Evolutionary conservation across 2,329 filamentous ascomycete species (phyloP).

Genomic region (Calonectria multiphialidica): DNA sequence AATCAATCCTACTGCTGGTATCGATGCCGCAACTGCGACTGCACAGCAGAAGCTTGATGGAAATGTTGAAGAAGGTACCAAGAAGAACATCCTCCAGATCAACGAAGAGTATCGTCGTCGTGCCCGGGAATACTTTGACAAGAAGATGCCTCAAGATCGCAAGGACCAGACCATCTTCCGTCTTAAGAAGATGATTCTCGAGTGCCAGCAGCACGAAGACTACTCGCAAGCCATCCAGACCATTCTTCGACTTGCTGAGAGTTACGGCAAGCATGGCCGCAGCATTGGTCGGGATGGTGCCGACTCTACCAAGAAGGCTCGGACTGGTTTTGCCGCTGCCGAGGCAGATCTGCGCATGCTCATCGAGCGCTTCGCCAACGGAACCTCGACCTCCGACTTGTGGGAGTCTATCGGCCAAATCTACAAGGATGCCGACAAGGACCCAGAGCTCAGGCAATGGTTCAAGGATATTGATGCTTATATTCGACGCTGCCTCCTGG

Average conservation of each 20-base stretch:
- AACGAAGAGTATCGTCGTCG: slow-evolving; percentile 59
- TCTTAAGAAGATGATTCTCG: slow-evolving; percentile 96
- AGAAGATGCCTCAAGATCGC: slow-evolving; percentile 92
- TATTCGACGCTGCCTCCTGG: slow-evolving; percentile 84
- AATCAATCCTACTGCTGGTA: slow-evolving; percentile 58
- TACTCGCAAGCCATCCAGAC: slow-evolving; percentile 94
- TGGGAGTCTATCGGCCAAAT: slow-evolving; percentile 87
- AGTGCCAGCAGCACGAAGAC: slow-evolving; percentile 95
- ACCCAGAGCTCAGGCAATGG: slow-evolving; percentile 90
- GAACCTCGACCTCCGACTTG: slow-evolving; percentile 88
- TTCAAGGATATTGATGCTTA: slow-evolving; percentile 84
- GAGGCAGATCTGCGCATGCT: slow-evolving; percentile 84
- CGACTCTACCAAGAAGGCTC: slow-evolving; percentile 79
- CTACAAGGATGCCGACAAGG: slow-evolving; percentile 87
- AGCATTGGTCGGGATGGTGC: slow-evolving; percentile 72
- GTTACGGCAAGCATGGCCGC: slow-evolving; percentile 83
- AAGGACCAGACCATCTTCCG: slow-evolving; percentile 93
- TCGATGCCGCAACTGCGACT: slow-evolving; percentile 51
- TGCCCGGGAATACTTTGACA: slow-evolving; percentile 80
- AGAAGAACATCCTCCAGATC: slow-evolving; percentile 59
- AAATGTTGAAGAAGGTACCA: slow-evolving; percentile 76
- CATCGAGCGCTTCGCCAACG: slow-evolving; percentile 95
- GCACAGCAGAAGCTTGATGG: slow-evolving; percentile 70
- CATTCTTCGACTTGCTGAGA: slow-evolving; percentile 84
- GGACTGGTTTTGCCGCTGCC: slow-evolving; percentile 75